phyloP scores from a whole-genome alignment of 768 basidiomycete genomes.

The Mycena maculata region DNA sequence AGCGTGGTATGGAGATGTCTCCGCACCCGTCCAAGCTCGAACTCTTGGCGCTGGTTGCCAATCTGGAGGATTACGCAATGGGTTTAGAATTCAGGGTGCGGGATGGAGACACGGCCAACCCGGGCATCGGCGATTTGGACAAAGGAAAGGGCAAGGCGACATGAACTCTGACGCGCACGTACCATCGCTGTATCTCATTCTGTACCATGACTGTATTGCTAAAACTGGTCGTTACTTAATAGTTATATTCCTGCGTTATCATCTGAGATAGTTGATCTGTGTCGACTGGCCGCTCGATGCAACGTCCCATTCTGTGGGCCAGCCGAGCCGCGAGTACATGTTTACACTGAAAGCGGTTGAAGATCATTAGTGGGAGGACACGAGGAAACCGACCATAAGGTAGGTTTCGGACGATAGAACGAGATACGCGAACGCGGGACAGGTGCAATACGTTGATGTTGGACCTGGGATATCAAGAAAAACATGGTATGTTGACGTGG shows the following conservation, averaged over 20 bases:
- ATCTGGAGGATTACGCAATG: constrained; percentile 68
- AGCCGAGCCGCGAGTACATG: constrained; percentile 78
- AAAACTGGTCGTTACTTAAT: constrained; percentile 27
- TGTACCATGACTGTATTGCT: constrained; percentile 35
- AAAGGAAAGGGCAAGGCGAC: constrained; percentile 30
- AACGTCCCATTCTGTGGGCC: constrained; percentile 64
- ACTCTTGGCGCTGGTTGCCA: constrained; percentile 55
- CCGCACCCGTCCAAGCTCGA: constrained; percentile 30
- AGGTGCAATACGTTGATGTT: constrained; percentile 73
- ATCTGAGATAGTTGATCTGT: constrained; percentile 62
- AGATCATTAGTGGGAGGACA: constrained; percentile 20
- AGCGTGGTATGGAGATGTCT: constrained; percentile 31
- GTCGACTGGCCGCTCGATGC: constrained; percentile 59
- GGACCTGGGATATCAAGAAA: constrained; percentile 55
- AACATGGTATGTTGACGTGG: constrained; percentile 71
- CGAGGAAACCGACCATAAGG: constrained; percentile 63
- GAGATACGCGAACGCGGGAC: constrained; percentile 76
- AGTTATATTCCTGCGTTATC: constrained; percentile 51
- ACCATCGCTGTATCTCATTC: constrained; percentile 14
- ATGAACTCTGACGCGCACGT: background rate
- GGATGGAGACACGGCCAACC: constrained; percentile 28
- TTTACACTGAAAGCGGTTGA: constrained; percentile 69
- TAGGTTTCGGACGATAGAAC: constrained; percentile 71
- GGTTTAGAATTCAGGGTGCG: constrained; percentile 68
- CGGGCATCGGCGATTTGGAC: constrained; percentile 15